Evolutionary conservation across 1,139 yeast genomes (phyloP), one percentile per base, ranked within the genome.

Genomic region (Taphrina flavorubra): DNA sequence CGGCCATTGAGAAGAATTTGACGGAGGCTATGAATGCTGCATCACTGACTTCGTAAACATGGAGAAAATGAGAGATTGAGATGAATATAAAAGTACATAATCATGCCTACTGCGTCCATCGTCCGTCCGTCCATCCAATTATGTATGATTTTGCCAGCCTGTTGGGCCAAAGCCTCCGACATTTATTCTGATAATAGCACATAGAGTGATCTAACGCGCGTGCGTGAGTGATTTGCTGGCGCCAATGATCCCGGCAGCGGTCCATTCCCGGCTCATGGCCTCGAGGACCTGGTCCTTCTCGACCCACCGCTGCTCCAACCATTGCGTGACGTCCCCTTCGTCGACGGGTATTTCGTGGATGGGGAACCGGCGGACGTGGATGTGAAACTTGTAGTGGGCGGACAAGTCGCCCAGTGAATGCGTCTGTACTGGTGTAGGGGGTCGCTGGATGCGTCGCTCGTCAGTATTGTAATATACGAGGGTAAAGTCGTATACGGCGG

Each of bases 351-450:
- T 42, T 8, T 59, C 77, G n/a, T 79, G 75, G 14, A 88, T 72
- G 11, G 82, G 76, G 73, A 81, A 81, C 31, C 83, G 80, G 60
- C 80, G 81, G 36, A 88, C 80, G 73, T 85, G 83, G 8, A 90
- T 79, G 51, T 81, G 77, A 1, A 87, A 80, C 10, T 66, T 65
- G 73, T 2, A 82, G 76, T 46, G 82, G 78, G 14, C 81, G 81
- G 46, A 79, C 78, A 40, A 78, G 76, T 69, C 51, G 51, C 77
- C 75, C 51, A 82, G 77, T 2, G 86, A 80, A 70, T 88, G 80
- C 16, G 87, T 78, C 62, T 86, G 87, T 31, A 87, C 73, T 49
- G 89, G 77, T 0, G 85, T 82, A 0, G 94, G 92, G 2, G 79
- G 76, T 71, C 70, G 68, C 73, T 74, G 14, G 65, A 71, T 68